Base-by-base conservation (phyloP, 129 eudicot species). In the Gnaphalium uliginosum region DNA sequence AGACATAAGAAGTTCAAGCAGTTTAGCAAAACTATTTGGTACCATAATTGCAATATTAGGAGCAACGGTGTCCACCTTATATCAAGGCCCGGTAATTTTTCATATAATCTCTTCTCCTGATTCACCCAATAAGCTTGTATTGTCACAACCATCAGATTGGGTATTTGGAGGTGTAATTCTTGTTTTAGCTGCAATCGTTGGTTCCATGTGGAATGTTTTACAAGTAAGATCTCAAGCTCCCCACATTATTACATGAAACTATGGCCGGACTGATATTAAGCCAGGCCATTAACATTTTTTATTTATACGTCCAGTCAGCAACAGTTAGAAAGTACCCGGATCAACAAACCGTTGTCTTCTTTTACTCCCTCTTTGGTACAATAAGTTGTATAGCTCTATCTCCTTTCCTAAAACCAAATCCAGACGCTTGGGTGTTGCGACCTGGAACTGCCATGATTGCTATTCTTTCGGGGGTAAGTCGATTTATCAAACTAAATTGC, bases 31-130 rank as follows among this genome's bases (percentile, higher is more conserved):
- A 71, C 10, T 71, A 24, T 18, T 69, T 24, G 89, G 89, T 43
- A 79, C 89, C 35, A 43, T 82, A 21, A 7, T 79, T 21, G 51
- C 89, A 59, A 79, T 79, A 26, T 60, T 78, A n/a, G 89, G 89
- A 43, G 86, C 89, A 51, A 76, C 48, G 32, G 71, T 86, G 11
- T 79, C 79, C 24, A 74, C 77, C 8, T 76, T 86, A 35, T 86
- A 79, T 58, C 73, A 82, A 39, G 89, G 89, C 61, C 85, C 77
- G 0, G 24, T 26, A 30, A 15, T 67, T 8, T 29, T 85, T 11
- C 15, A 70, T 21, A 22, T 48, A 0, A 18, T 10, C 4, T 2
- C 24, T 17, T 51, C 43, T 3, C 19, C 46, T 22, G 19, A 61
- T 60, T 21, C 48, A 29, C 39, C 66, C 1, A 39, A 69, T 76